Base-by-base conservation (phyloP, 768 basidiomycete genomes). In the Xerocomus spinulosus region DNA sequence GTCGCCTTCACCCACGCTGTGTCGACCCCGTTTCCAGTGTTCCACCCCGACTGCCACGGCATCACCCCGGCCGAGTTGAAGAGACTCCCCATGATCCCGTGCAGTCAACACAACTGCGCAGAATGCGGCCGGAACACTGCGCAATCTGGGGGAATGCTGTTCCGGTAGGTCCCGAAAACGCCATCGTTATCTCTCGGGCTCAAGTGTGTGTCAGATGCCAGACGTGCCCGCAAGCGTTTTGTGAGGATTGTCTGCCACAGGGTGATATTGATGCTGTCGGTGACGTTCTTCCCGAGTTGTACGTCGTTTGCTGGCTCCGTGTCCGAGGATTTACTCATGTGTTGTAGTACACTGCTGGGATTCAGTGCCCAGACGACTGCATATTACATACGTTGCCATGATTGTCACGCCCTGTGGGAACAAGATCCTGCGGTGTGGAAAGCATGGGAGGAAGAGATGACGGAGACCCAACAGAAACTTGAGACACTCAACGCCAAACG, bases 201-300 rank as follows among this genome's bases (percentile, higher is more conserved):
- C 55, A n/a, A 56, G n/a, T 32, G 7, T 14, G 36, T 40, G 15
- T 9, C 25, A 81, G 80, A 50, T 83, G 81, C 51, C 78, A 75
- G 48, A 81, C 79, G 1, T 83, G 82, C 56, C 73, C 77, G 14
- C 63, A 71, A 44, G 79, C 82, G 2, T 79, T 76, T 51, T 83
- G 82, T 61, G 79, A 82, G 45, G 82, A 83, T 53, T 83, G 82
- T 58, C 51, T 83, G 33, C 75, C 78, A 5, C 53, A 60, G 3
- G 77, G 72, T 4, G 73, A 79, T 5, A 64, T 80, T 28, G 73
- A 74, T 25, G 69, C 75, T 13, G 63, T 83, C 32, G 81, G 81
- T 4, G 79, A 82, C 4, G 61, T 64, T 2, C 54, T 83, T 5
- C 81, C 82, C 14, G 80, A 83, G 61, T 77, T 82, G 79, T 80